Evolutionary conservation across 1,284 basidiomycete species (phyloP), one percentile per base, ranked within the genome.

Genomic region (Pseudozyma thailandica): DNA sequence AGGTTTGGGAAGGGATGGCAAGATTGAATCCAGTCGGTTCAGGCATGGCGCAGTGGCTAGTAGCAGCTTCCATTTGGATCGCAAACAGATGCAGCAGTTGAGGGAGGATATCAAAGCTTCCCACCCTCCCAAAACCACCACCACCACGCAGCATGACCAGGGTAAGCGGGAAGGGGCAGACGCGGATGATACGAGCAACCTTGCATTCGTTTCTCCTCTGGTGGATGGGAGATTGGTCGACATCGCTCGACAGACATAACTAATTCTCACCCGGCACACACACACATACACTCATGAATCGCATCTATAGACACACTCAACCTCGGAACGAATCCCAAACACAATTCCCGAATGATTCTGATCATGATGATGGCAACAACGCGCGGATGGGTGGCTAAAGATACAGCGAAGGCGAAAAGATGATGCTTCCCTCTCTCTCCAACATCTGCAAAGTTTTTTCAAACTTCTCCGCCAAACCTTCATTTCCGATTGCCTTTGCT

Each of bases 401-500:
- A 46, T 71, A 71, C 23, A 71, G 45, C 25, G 56, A 77, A 37
- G 80, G 80, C 35, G 63, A 70, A 62, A 82, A 83, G 39, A 83
- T 82, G 50, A 83, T 82, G 45, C 75, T 78, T 13, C 72, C 72
- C 38, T 79, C 73, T 15, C 82, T 56, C 63, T 83, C 81, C 38
- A 83, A 59, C 69, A 75, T 75, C 2, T 37, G 61, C 23, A 80
- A 45, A 6, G 75, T 64, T 43, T 63, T 51, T 33, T 75, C 74
- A 31, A 83, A 83, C 68, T 82, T 82, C 13, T 64, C 55, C 26
- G 94, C 89, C 33, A 98, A 86, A 78, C 98, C 94, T 8, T 87
- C 87, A 82, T 98, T 98, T 8, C 95, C 95, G 68, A 98, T 98
- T 13, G 96, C 95, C 79, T 94, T 93, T 1, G 94, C 92, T 0